Conservation (phyloP, 1,284 basidiomycete species). For the Moesziomyces sp. region DNA sequence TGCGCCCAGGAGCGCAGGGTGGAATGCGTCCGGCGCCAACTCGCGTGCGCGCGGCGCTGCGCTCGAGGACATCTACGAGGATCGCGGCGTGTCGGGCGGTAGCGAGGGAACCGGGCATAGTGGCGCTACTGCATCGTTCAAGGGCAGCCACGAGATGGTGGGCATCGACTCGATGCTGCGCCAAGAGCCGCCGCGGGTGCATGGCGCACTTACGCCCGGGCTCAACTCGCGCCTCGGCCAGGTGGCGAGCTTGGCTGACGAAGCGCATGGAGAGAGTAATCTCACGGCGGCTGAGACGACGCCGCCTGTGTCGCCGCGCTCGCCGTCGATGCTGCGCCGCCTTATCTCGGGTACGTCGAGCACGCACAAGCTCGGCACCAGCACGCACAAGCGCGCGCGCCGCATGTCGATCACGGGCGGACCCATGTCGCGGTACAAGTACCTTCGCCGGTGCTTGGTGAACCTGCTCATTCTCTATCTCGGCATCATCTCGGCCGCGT, state of each 20-base stretch:
- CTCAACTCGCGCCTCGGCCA: slow-evolving; percentile 6
- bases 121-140: slow-evolving; percentile 15
- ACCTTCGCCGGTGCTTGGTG: slow-evolving; percentile 54
- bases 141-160: slow-evolving; percentile 21
- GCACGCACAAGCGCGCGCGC: slow-evolving; percentile 3
- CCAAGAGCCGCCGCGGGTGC: slow-evolving; percentile 13
- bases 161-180: slow-evolving; percentile 23
- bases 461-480: slow-evolving; percentile 55
- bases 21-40: too few species aligned
- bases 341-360: slow-evolving; percentile 10
- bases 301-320: slow-evolving; percentile 2
- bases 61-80: slow-evolving; percentile 31
- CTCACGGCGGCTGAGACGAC: slow-evolving; percentile 7
- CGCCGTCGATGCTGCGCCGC: slow-evolving; percentile 15
- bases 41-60: too few species aligned
- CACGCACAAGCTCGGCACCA: slow-evolving; percentile 3
- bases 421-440: slow-evolving; percentile 41
- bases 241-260: slow-evolving; percentile 12
- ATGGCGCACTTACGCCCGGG: slow-evolving; percentile 3
- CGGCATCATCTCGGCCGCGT: slow-evolving; percentile 50
- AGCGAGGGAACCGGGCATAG: slow-evolving; percentile 18
- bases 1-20: neutral
- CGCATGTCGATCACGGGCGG: slow-evolving; percentile 19
- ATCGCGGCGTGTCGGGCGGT: slow-evolving; percentile 14
- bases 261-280: slow-evolving; percentile 3